phyloP scores from a whole-genome alignment of 176 grass and related monocot genomes.

The Aegilops longissima region DNA sequence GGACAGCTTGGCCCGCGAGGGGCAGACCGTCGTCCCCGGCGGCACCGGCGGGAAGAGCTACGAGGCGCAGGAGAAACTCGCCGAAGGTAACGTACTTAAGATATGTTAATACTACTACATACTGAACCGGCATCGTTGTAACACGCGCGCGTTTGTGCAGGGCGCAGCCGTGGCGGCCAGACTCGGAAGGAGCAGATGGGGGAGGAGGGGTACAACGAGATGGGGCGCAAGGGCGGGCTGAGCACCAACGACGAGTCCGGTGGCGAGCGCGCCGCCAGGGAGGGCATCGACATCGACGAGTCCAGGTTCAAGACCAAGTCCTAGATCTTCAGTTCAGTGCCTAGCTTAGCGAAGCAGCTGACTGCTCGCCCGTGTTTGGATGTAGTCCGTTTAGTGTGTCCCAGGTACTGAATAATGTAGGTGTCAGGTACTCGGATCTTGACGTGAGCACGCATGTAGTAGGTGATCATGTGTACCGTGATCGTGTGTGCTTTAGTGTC shows the following conservation, averaged over 20 bases:
- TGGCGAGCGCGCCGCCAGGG: constrained; percentile 37
- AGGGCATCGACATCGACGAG: constrained; percentile 56
- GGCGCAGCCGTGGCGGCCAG: constrained; percentile 70
- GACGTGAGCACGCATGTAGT: no score
- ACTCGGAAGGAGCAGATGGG: constrained; percentile 58
- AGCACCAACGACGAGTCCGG: constrained; percentile 47
- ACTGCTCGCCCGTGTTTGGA: no score
- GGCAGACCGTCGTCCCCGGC: constrained; percentile 64
- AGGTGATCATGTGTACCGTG: no score
- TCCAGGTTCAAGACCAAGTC: constrained; percentile 52
- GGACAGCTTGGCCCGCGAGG: constrained; percentile 50
- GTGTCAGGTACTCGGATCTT: no score
- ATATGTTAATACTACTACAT: neutral
- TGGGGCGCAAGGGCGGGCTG: constrained; percentile 64
- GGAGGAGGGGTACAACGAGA: constrained; percentile 58
- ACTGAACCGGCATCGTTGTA: neutral
- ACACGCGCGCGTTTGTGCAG: constrained; percentile 9
- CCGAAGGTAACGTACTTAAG: constrained; percentile 38
- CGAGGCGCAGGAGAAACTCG: constrained; percentile 64
- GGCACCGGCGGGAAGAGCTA: constrained; percentile 72
- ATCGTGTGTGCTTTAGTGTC: no score
- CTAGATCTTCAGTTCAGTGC: constrained; percentile 6
- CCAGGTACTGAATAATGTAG: neutral
- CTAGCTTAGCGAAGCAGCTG: neutral
- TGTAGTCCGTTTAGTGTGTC: neutral